Conservation (phyloP, 768 basidiomycete genomes). For the Leccinum boreale region DNA sequence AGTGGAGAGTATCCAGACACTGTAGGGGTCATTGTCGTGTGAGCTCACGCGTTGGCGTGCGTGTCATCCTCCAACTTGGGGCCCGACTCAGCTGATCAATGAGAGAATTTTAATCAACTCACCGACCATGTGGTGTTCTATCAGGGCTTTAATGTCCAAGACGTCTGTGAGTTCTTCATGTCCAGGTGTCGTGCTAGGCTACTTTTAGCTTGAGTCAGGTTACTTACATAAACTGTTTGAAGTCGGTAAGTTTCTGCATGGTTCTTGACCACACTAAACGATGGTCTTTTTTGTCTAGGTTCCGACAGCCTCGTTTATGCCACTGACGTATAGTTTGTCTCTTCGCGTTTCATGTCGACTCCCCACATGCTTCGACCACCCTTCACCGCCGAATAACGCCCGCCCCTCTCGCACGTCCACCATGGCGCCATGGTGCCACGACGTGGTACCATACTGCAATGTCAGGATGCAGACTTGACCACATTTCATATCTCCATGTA, state of each 20-base stretch:
- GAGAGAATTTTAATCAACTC: constrained; percentile 14
- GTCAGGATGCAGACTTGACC: constrained; percentile 5
- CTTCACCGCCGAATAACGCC: constrained; percentile 15
- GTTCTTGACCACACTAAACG: constrained; percentile 10
- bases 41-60: background rate
- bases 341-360: constrained; percentile 22
- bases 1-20: background rate
- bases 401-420: constrained; percentile 4
- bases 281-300: background rate
- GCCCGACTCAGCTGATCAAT: constrained; percentile 3
- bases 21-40: constrained; percentile 1
- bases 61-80: background rate
- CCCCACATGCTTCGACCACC: constrained; percentile 22
- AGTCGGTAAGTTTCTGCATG: background rate
- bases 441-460: background rate
- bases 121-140: constrained; percentile 13
- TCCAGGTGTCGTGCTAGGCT: background rate
- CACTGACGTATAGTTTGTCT: constrained; percentile 18
- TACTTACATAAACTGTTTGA: background rate
- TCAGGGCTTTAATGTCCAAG: constrained; percentile 2
- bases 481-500: background rate
- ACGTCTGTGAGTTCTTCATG: constrained; percentile 1
- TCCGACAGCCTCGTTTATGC: constrained; percentile 7
- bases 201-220: background rate
- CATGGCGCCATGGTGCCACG: constrained; percentile 1